Percentiles rank a stretch among this genome's conserved stretches.
phyloP scores from a whole-genome alignment of 2,329 filamentous ascomycete species.

The Alternaria sp. region DNA sequence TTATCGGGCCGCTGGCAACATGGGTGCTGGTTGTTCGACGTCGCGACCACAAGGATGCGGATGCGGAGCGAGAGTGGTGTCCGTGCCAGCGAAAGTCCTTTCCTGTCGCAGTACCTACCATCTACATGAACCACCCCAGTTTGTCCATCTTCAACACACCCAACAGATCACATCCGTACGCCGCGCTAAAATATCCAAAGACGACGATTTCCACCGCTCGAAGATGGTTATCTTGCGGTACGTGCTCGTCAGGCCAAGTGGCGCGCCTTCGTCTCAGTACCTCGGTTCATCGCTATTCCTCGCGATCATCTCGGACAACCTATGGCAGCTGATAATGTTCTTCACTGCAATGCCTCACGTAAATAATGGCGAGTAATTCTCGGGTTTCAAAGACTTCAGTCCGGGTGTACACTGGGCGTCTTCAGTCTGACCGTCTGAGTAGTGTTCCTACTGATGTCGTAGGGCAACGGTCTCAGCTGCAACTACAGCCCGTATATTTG shows the following conservation, averaged over 20 bases:
- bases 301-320: not conserved
- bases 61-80: not conserved
- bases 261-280: not conserved
- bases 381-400: not conserved
- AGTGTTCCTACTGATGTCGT: not conserved
- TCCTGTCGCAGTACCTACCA: not conserved
- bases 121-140: not conserved
- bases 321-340: not conserved
- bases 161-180: not conserved
- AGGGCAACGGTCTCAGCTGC: not conserved
- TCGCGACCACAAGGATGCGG: constrained; percentile 2
- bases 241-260: not conserved
- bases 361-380: not conserved
- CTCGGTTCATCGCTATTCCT: not conserved
- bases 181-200: not conserved
- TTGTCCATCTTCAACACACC: not conserved
- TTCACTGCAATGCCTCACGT: not conserved
- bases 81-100: not conserved
- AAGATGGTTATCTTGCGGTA: not conserved
- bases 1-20: not conserved
- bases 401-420: not conserved
- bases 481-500: not conserved
- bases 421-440: not conserved
- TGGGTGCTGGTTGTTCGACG: not conserved
- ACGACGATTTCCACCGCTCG: not conserved